phyloP scores from a whole-genome alignment of 495 filamentous ascomycete species.

The Trichocladium antarcticum region DNA sequence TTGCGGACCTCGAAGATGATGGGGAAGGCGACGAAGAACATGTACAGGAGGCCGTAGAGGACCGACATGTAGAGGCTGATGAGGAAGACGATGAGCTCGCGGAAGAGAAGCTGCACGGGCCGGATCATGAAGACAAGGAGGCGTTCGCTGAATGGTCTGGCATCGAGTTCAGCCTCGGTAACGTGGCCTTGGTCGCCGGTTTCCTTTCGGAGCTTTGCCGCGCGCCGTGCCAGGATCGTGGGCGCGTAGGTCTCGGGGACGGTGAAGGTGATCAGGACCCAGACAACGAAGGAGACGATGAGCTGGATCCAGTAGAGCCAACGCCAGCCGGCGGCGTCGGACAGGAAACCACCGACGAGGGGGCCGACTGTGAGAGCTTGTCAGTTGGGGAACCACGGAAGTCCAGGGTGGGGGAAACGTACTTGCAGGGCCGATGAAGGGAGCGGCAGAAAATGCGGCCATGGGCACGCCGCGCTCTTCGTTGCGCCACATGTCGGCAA shows the following conservation, averaged over 20 bases:
- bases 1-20: conserved; percentile 70
- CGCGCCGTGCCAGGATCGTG: conserved; percentile 52
- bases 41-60: conserved; percentile 67
- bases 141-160: conserved; percentile 50
- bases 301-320: conserved; percentile 83
- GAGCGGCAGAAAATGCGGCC: conserved; percentile 74
- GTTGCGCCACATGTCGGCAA: conserved; percentile 72
- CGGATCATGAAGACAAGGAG: conserved; percentile 58
- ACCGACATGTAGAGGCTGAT: conserved; percentile 71
- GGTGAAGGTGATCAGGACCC: conserved; percentile 63
- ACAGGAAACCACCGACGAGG: conserved; percentile 63
- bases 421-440: conserved; percentile 65
- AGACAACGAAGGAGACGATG: conserved; percentile 55
- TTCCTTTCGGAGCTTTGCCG: conserved; percentile 53
- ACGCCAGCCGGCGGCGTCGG: conserved; percentile 58
- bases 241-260: conserved; percentile 75
- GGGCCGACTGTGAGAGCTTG: conserved; percentile 40
- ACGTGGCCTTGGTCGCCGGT: conserved; percentile 55
- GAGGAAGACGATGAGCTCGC: conserved; percentile 67
- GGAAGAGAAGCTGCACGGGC: conserved; percentile 69
- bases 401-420: conserved; percentile 5
- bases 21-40: conserved; percentile 74
- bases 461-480: conserved; percentile 76
- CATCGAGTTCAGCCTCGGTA: conserved; percentile 63
- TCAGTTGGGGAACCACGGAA: no score